Percentiles rank a stretch among this genome's conserved stretches.
phyloP scores from a whole-genome alignment of 345 rosid species.

The Rhodamnia argentea region DNA sequence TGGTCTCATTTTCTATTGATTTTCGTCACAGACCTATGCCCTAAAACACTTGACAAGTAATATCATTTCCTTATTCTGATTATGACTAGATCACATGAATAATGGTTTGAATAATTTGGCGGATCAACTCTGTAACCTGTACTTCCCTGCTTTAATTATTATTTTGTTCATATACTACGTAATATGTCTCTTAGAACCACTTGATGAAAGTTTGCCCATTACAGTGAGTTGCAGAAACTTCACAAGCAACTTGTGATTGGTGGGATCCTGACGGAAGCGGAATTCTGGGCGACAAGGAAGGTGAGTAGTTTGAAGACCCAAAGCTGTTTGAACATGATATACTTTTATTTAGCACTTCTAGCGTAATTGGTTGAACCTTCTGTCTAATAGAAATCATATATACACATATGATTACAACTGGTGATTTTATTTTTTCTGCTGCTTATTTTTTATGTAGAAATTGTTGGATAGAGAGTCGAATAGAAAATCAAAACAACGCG shows the following conservation, averaged over 20 bases:
- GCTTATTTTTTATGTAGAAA: constrained; percentile 35
- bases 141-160: background rate
- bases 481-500: constrained; percentile 59
- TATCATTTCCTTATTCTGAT: background rate
- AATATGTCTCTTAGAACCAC: background rate
- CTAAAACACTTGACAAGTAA: background rate
- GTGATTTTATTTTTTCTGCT: background rate
- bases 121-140: background rate
- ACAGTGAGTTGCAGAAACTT: constrained; percentile 74
- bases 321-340: background rate
- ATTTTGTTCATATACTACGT: background rate
- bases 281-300: constrained; percentile 98
- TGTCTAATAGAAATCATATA: background rate
- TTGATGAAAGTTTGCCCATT: constrained; percentile 7
- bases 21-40: background rate
- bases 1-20: background rate
- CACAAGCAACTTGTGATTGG: constrained; percentile 58
- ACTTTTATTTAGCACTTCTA: background rate
- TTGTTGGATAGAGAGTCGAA: constrained; percentile 54
- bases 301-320: constrained; percentile 15
- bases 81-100: background rate
- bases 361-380: background rate
- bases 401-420: background rate
- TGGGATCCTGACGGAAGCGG: constrained; percentile 64
- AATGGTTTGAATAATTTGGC: background rate